Base-by-base conservation (phyloP, 805 yeast genomes). In the Barnettozyma californica region DNA sequence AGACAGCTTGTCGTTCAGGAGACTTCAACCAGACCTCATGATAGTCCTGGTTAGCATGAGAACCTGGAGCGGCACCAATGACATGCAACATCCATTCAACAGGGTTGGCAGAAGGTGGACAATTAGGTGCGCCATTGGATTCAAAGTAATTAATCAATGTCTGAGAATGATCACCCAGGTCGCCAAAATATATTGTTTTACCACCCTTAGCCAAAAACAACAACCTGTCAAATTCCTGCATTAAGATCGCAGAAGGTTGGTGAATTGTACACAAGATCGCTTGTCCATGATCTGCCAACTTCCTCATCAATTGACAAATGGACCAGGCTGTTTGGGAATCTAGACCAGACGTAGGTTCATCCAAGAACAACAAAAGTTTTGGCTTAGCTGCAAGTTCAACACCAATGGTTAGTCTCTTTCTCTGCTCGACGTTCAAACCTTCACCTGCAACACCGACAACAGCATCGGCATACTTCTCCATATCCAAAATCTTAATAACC, bases 31-130 rank as follows among this genome's bases (percentile, higher is more conserved):
- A 87, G 43, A 84, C 88, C 60, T 85, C 83, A 60, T 79, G 74
- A 59, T 83, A 85, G 64, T 85, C 87, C 66, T 81, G 86, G 43
- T 73, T 72, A 18, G 89, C 86, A 56, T 80, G 83, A 33, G 87
- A 78, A 46, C 89, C 90, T 7, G 90, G 90, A 33, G 90, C 89
- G 46, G 90, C 90, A 59, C 91, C 90, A 58, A 84, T 84, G 53
- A 83, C 86, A 53, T 85, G 85, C 67, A 89, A 72, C 95, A 89
- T 89, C 94, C 95, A 89, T 69, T 88, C 96, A 13, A 91, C 92
- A 29, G 92, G 94, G 55, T 86, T 86, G 5, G 87, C 89, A 38
- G 73, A 72, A 7, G 72, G 68, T 19, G 91, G 90, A 68, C 91
- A 85, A 47, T 70, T 69, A 23, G 73, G 76, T 38, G 90, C 79